phyloP scores from a whole-genome alignment of 2,329 filamentous ascomycete genomes.

The Triangularia setosa region DNA sequence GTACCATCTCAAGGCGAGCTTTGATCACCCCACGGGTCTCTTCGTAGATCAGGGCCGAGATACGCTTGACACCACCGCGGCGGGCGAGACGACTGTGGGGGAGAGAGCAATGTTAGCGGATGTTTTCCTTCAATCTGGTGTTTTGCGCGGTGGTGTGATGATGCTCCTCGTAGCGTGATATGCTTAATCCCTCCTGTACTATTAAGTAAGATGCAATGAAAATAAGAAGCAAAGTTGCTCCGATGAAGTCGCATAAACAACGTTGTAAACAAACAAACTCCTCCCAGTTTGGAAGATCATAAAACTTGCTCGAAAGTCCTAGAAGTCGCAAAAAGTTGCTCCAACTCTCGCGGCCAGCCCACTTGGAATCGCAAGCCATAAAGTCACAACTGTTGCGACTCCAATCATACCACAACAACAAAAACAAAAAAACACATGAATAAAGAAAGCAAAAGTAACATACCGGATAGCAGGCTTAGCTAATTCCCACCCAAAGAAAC shows the following conservation, averaged over 20 bases:
- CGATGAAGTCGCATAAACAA: background rate
- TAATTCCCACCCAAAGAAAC: conserved; percentile 25
- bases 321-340: too few relatives aligned
- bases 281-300: too few relatives aligned
- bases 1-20: conserved; percentile 44
- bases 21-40: conserved; percentile 54
- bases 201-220: too few relatives aligned
- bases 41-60: conserved; percentile 61
- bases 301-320: too few relatives aligned
- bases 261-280: too few relatives aligned
- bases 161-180: background rate
- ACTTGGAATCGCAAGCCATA: too few relatives aligned
- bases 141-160: background rate
- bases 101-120: background rate
- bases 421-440: background rate
- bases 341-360: too few relatives aligned
- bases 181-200: too few relatives aligned
- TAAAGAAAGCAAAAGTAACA: conserved; percentile 8
- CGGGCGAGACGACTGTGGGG: conserved; percentile 61
- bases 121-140: background rate
- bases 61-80: conserved; percentile 72
- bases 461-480: conserved; percentile 55
- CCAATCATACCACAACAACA: background rate
- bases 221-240: too few relatives aligned
- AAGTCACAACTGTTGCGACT: background rate